Evolutionary conservation across 2,329 filamentous ascomycete species (phyloP).

Genomic region (Neopestalotiopsis clavispora): DNA sequence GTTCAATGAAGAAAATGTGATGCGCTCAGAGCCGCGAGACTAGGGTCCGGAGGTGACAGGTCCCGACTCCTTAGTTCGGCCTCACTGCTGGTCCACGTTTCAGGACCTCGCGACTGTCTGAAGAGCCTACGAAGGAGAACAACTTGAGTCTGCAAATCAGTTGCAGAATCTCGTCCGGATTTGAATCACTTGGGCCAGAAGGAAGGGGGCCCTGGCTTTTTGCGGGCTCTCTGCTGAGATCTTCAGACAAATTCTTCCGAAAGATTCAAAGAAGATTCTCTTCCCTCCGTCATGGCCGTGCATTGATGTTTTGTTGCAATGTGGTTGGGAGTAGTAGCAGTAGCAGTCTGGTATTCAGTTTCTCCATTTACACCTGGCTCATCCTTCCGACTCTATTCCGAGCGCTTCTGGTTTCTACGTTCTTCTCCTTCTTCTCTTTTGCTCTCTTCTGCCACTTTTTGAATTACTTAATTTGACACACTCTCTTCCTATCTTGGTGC

Average conservation of each 20-base stretch:
- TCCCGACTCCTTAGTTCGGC: conserved; percentile 31
- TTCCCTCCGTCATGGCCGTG: background rate
- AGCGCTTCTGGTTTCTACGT: background rate
- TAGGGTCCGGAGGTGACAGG: conserved; percentile 30
- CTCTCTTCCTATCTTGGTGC: background rate
- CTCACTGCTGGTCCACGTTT: conserved; percentile 30
- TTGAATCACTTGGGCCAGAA: background rate
- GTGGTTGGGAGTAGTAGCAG: too few relatives aligned
- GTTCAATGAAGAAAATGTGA: conserved; percentile 25
- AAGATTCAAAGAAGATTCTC: background rate
- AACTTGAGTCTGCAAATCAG: conserved; percentile 10
- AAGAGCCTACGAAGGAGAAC: conserved; percentile 14
- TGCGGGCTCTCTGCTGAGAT: background rate
- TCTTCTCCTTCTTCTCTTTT: background rate
- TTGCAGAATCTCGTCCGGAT: background rate
- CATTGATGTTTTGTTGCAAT: too few relatives aligned
- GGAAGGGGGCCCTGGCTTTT: conserved; percentile 22
- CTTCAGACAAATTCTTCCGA: too few relatives aligned
- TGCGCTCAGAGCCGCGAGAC: conserved; percentile 26
- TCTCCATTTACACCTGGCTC: background rate
- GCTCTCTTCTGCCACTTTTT: background rate
- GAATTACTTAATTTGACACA: background rate
- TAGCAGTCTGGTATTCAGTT: background rate
- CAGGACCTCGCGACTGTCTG: conserved; percentile 26
- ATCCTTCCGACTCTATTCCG: background rate